Base-by-base conservation (phyloP, 768 basidiomycete species). In the Crassisporium funariophilum region DNA sequence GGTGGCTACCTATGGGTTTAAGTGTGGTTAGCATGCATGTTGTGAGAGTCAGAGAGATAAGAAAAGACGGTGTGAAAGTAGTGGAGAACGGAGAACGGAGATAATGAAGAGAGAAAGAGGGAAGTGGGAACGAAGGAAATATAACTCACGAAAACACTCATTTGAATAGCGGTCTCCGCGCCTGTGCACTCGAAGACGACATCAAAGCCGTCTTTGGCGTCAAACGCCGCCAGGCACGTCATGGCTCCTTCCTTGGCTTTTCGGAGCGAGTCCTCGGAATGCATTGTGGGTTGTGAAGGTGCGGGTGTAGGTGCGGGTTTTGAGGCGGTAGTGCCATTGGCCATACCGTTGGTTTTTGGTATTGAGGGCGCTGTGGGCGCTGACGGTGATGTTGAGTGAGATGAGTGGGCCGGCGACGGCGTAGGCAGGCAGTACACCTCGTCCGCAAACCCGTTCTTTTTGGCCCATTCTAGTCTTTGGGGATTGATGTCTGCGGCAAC, bases 171-270 rank as follows among this genome's bases (percentile, higher is more conserved):
- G 25, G 83, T 76, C 66, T 95, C 93, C 2, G 91, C 92, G 52
- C 95, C 95, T 10, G 93, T 94, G 69, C 95, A 98, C 67, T 98
- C 95, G 60, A 95, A 90, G 39, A 98, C 86, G 60, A 90, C 75
- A 65, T 97, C 93, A 68, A 92, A 95, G 22, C 95, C 95, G 20
- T 91, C 84, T 17, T 74, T 73, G 49, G 76, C 69, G 49, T 67
- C 71, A 60, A 91, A 88, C 43, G 73, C 65, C 39, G 70, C 59
- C 47, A 91, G 72, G 5, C 80, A 77, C 6, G 65, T 59, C 33
- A 71, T 65, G 6, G 79, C 73, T 53, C 67, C 77, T 48, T 83
- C 81, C 64, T 81, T 82, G n/a, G 84, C 83, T 6, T 74, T 76
- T 64, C 78, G 81, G 27, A 75, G 71, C 48, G 71, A 76, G 47